Base-by-base conservation (phyloP, 805 yeast species). In the Lipomyces yamanashiensis region DNA sequence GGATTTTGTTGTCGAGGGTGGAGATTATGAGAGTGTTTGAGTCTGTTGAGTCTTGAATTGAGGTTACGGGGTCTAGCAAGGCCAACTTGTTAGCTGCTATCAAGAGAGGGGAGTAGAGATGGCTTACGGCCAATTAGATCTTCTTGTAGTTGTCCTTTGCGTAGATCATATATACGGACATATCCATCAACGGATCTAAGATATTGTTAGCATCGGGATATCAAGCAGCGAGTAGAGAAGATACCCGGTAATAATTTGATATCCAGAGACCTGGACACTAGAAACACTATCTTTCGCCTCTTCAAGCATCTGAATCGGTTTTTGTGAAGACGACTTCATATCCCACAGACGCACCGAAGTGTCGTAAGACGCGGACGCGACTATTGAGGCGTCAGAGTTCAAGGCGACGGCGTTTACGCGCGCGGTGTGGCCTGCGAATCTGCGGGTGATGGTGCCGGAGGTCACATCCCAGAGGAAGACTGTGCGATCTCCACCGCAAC, bases 231-330 rank as follows among this genome's bases (percentile, higher is more conserved):
- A 13, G 9, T 40, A 21, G 10, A 10, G 33, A 41, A 34, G 55
- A 2, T 49, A 71, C 49, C 76, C 76, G 13, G 78, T 66, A 21
- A 72, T 47, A 19, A 75, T 67, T 39, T 62, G 43, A 28, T 51
- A 51, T 3, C 59, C 66, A 1, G 59, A 47, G 2, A 74, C 61
- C 9, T 44, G 62, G 8, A 76, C 71, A 9, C 65, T 51, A 9
- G 75, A 63, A 1, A 76, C 70, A n/a, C 75, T 69, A 56, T 77
- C 82, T 41, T 64, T 61, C 56, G 77, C 73, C 10, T 77, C 77
- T 0, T 63, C 59, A 21, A 77, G 73, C 15, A 69, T 62, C 66
- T 79, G 82, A 0, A 78, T 66, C 1, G 82, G 81, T 21, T 61
- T 71, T 34, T 49, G 49, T 0, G 62, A 49, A 0, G 61, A 36